A percentile compares a stretch with the other conserved stretches of the same genome.
Conservation (phyloP, 371 early-diverging fungal genomes). For the Syncephalis fuscata region DNA sequence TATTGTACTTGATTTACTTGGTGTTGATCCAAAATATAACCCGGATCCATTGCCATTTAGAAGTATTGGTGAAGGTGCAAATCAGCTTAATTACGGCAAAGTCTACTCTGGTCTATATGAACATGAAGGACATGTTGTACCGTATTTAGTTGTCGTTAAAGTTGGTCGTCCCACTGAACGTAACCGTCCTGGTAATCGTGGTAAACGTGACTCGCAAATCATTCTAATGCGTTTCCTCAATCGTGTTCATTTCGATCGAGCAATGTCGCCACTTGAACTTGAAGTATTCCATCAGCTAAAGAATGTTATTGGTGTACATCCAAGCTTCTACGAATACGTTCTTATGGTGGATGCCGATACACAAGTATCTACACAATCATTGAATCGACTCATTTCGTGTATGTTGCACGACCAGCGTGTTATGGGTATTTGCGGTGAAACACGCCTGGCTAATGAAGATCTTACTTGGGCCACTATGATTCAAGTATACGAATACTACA, state of each 20-base stretch:
- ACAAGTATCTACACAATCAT: slow-evolving; percentile 66
- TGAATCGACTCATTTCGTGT: slow-evolving; percentile 68
- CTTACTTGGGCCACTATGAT: slow-evolving; percentile 95
- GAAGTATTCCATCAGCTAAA: slow-evolving; percentile 88
- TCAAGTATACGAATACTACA: slow-evolving; percentile 98
- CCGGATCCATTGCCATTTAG: slow-evolving; percentile 85
- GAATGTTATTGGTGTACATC: slow-evolving; percentile 77
- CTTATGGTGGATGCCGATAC: slow-evolving; percentile 97
- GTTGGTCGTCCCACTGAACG: slow-evolving; percentile 66
- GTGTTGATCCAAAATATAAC: slow-evolving; percentile 59
- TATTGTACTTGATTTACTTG: slow-evolving; percentile 88
- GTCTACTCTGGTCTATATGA: slow-evolving; percentile 96
- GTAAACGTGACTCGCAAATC: slow-evolving; percentile 98
- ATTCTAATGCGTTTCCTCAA: slow-evolving; percentile 96
- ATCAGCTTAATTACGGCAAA: slow-evolving; percentile 91
- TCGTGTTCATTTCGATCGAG: slow-evolving; percentile 83
- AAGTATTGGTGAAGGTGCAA: slow-evolving; percentile 73
- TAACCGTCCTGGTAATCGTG: slow-evolving; percentile 83
- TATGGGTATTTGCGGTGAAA: slow-evolving; percentile 91
- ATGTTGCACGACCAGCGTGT: slow-evolving; percentile 77
- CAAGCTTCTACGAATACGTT: slow-evolving; percentile 76
- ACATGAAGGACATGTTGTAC: slow-evolving; percentile 72
- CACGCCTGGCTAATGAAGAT: slow-evolving; percentile 73
- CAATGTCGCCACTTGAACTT: slow-evolving; percentile 82
- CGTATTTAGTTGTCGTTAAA: slow-evolving; percentile 93